phyloP scores from a whole-genome alignment of 1,139 yeast species.

The Nakaseomyces bracarensis region DNA sequence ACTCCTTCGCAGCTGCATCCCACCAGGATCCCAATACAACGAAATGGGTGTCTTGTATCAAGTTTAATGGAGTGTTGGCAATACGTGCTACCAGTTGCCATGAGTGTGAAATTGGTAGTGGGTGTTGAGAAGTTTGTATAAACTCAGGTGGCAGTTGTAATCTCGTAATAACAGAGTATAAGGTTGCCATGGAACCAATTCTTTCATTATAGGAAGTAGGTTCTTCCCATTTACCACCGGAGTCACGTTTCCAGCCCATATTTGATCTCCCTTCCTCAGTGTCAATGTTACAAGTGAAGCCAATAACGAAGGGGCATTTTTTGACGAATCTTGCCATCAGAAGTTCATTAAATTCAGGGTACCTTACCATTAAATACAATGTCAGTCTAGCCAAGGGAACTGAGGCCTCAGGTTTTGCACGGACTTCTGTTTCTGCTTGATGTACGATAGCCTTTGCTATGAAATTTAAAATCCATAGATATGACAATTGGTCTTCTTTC shows the following conservation, averaged over 20 bases:
- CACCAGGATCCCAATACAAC: slow-evolving; percentile 78
- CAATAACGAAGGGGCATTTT: slow-evolving; percentile 84
- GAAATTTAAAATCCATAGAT: slow-evolving; percentile 68
- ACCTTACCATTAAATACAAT: slow-evolving; percentile 43
- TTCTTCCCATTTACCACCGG: slow-evolving; percentile 67
- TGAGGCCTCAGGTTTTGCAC: slow-evolving; percentile 71
- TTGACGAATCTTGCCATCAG: slow-evolving; percentile 77
- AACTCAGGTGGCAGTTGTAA: slow-evolving; percentile 26
- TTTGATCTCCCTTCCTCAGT: slow-evolving; percentile 74
- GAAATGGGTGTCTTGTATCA: slow-evolving; percentile 62
- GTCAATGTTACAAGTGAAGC: slow-evolving; percentile 63
- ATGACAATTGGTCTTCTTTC: slow-evolving; percentile 42
- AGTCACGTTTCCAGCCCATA: slow-evolving; percentile 79
- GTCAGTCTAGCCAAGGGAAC: slow-evolving; percentile 70
- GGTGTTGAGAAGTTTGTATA: slow-evolving; percentile 37
- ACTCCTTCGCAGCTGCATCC: slow-evolving; percentile 67
- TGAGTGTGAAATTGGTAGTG: slow-evolving; percentile 41
- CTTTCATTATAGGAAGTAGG: slow-evolving; percentile 72
- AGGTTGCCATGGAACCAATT: slow-evolving; percentile 72
- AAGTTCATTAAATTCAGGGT: slow-evolving; percentile 59
- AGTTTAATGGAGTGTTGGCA: slow-evolving; percentile 45
- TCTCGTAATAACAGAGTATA: slow-evolving; percentile 68
- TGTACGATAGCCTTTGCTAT: slow-evolving; percentile 77
- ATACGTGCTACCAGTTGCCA: slow-evolving; percentile 73
- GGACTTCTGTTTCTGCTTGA: slow-evolving; percentile 89